Base-by-base conservation (phyloP, 805 yeast species). In the Yarrowia bubula region DNA sequence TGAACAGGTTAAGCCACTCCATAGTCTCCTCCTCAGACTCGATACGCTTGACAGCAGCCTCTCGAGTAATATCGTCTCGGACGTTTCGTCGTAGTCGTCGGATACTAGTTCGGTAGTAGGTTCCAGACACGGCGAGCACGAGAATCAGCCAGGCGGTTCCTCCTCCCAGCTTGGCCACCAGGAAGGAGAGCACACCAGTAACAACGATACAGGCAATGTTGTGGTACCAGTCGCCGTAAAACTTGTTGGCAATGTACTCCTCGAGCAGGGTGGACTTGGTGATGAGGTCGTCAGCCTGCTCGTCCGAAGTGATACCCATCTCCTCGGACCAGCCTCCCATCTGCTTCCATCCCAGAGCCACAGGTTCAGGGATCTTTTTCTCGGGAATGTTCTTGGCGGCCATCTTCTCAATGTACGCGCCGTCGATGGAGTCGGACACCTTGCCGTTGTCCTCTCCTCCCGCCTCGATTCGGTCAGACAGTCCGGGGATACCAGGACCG, bases 201-300 rank as follows among this genome's bases (percentile, higher is more conserved):
- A 82, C 74, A 35, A 88, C 79, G 66, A 91, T 78, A 41, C 86
- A 81, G 0, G 84, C 97, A n/a, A 87, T 86, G 62, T 88, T 87
- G 75, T 95, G 98, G 73, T 88, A 95, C 99, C 99, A 95, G 73
- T 95, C 98, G 63, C 99, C 99, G 71, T 89, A 90, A 14, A 85
- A 83, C 41, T 77, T 80, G 33, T 90, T 88, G 8, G 96, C 96
- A 64, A 95, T 77, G 71, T 87, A 83, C 66, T 84, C 81, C 71
- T 92, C 97, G 66, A 92, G 78, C 39, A 89, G 71, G 0, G 98
- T 90, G 18, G 91, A 86, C 28, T 84, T 82, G 28, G 87, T 81
- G 66, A 86, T 76, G 70, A 92, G 78, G 74, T 92, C 97, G 68
- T 83, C 81, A 65, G 86, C 78, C 70, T 90, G 96, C 41, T 87